Base-by-base conservation (phyloP, 305 asterid genomes). In the Stenogyne calaminthoides region DNA sequence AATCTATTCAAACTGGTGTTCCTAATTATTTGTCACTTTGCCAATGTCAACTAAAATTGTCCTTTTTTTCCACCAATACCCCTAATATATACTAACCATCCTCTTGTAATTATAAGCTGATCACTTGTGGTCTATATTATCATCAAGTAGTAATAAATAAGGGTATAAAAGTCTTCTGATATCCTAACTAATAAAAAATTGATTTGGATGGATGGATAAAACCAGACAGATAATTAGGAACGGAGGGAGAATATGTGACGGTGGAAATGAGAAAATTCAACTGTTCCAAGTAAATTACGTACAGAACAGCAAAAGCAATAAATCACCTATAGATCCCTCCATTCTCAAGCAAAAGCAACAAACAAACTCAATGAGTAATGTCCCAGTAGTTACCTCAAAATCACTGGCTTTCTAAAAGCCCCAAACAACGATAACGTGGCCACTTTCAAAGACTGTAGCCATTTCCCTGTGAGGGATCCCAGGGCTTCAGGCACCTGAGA, bases 381-480 rank as follows among this genome's bases (percentile, higher is more conserved):
- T 27, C 52, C 7, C 46, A 72, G 77, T 75, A 68, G 46, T 85
- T 87, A 93, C 98, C 98, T 87, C 80, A 88, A 76, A 75, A 93
- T 93, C 68, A 88, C 78, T 78, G 97, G 98, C 88, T 86, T 95
- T 74, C 85, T 78, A 82, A 93, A 91, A 70, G 98, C 94, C 80
- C 66, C 70, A 61, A 93, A 84, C 82, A 91, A 74, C 37, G 95
- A 71, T 77, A 80, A 81, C 44, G 81, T 65, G 76, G 97, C 96
- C 78, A 66, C 66, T 84, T 88, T 89, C 75, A 91, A 80, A 60
- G 95, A 86, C 69, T 61, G 82, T 57, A 81, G 78, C 92, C 88
- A 88, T 63, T 70, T 83, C 59, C 67, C 69, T 22, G 76, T 70
- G 47, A 84, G 70, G 56, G 90, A 75, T 74, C 72, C 85, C 16